A percentile compares a stretch with the other conserved stretches of the same genome.
phyloP scores from a whole-genome alignment of 2,329 filamentous ascomycete species.

The Arthroderma sp. region DNA sequence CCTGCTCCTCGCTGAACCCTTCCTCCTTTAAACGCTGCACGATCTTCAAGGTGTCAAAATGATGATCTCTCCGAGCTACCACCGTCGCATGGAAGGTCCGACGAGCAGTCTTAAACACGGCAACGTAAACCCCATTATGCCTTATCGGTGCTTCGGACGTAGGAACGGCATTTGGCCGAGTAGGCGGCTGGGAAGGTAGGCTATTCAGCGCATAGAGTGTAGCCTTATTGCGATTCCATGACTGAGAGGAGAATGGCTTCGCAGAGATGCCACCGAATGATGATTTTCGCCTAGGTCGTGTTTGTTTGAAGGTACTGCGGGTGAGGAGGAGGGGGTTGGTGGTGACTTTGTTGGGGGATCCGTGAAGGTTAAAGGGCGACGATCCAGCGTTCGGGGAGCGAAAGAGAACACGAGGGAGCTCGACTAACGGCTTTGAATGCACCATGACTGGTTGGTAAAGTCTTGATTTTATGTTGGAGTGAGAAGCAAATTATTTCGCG shows the following conservation, averaged over 20 bases:
- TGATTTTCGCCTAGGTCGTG: too few species aligned
- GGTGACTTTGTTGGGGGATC: not conserved
- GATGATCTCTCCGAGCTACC: constrained; percentile 58
- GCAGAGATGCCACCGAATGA: too few species aligned
- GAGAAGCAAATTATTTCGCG: too few species aligned
- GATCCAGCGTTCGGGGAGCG: constrained; percentile 11
- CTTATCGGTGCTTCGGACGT: constrained; percentile 20
- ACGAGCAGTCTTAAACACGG: constrained; percentile 27
- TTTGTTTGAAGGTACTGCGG: too few species aligned
- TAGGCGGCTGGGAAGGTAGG: too few species aligned
- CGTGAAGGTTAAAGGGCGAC: not conserved
- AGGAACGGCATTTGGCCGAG: too few species aligned
- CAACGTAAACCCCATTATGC: constrained; percentile 37
- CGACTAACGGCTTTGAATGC: constrained; percentile 27
- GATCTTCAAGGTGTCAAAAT: constrained; percentile 97
- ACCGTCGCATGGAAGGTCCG: constrained; percentile 48
- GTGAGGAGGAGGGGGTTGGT: too few species aligned
- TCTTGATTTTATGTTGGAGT: too few species aligned
- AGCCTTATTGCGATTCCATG: too few species aligned
- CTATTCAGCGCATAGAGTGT: not conserved
- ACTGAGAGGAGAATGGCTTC: too few species aligned
- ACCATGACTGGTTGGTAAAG: constrained; percentile 20
- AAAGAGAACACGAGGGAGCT: constrained; percentile 29
- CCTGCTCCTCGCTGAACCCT: constrained; percentile 89
- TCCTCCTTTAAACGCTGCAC: constrained; percentile 80